Conservation (phyloP, 305 asterid species). For the Solanum hybrid region DNA sequence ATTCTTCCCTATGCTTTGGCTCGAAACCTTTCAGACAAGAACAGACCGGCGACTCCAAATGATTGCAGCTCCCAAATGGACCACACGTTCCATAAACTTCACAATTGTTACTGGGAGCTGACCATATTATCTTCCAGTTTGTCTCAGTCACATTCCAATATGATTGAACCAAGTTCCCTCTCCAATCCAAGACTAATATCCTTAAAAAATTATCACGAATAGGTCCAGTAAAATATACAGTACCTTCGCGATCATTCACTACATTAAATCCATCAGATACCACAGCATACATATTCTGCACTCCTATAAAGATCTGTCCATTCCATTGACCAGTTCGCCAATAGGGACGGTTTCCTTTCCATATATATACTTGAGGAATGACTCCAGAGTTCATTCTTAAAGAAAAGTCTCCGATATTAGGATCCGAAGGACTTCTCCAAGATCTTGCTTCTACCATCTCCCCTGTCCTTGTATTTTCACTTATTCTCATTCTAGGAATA, state of each 20-base stretch:
- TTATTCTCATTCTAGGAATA: not conserved
- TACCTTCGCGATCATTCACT: constrained; percentile 13
- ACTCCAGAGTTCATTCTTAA: not conserved
- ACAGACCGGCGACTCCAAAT: constrained; percentile 9
- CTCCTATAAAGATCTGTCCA: constrained; percentile 26
- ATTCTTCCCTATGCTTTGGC: constrained; percentile 34
- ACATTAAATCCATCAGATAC: constrained; percentile 21
- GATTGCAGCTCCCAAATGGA: constrained; percentile 40
- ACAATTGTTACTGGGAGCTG: constrained; percentile 23
- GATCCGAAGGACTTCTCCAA: constrained; percentile 8
- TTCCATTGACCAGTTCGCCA: constrained; percentile 49
- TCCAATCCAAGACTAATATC: constrained; percentile 18
- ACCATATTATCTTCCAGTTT: constrained; percentile 18
- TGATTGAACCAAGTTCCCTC: constrained; percentile 22
- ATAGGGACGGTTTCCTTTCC: constrained; percentile 25
- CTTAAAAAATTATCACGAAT: not conserved
- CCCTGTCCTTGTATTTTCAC: constrained; percentile 3
- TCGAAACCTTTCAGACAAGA: constrained; percentile 51
- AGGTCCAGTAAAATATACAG: constrained; percentile 17
- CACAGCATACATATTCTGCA: constrained; percentile 19
- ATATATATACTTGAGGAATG: constrained; percentile 21
- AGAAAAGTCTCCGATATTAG: not conserved
- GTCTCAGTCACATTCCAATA: constrained; percentile 18
- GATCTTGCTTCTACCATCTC: not conserved
- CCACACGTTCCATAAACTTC: constrained; percentile 46